These are phyloP conservation scores for Lipomyces sp. DNA, from an alignment of 805 yeast genomes.

Conservation along the genomic window DNA sequence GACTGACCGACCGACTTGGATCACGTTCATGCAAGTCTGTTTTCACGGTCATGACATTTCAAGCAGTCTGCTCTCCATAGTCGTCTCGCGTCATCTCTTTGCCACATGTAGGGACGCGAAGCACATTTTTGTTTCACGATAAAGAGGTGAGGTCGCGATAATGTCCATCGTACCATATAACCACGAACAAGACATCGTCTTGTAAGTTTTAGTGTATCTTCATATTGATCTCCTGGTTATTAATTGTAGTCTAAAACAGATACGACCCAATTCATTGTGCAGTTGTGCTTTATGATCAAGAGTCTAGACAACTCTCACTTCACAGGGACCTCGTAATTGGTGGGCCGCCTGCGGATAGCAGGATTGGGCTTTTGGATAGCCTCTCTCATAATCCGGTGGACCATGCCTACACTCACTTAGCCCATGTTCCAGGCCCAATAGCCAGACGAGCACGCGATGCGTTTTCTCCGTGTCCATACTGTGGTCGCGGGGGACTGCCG, in stretches of 20 bases:
- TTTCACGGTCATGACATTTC: too few species aligned
- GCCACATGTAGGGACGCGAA: too few species aligned
- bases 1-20: too few species aligned
- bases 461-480: conserved; percentile 4
- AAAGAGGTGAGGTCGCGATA: too few species aligned
- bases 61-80: too few species aligned
- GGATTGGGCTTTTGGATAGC: background rate
- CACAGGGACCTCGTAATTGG: conserved; percentile 11
- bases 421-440: background rate
- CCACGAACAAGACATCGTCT: conserved; percentile 19
- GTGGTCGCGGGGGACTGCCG: conserved; percentile 7
- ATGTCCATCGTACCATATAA: conserved; percentile 28
- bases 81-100: too few species aligned
- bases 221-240: background rate
- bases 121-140: too few species aligned
- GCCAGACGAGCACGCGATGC: background rate
- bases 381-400: background rate
- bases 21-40: too few species aligned
- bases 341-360: background rate
- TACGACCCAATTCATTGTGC: conserved; percentile 24
- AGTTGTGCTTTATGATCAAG: conserved; percentile 19
- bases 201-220: conserved; percentile 6
- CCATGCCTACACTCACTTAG: too few species aligned
- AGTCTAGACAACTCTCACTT: conserved; percentile 24
- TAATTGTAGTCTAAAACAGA: background rate